These are phyloP conservation scores for Afroboletus lepidellus DNA, from an alignment of 1,284 basidiomycete species.

Conservation along the genomic window DNA sequence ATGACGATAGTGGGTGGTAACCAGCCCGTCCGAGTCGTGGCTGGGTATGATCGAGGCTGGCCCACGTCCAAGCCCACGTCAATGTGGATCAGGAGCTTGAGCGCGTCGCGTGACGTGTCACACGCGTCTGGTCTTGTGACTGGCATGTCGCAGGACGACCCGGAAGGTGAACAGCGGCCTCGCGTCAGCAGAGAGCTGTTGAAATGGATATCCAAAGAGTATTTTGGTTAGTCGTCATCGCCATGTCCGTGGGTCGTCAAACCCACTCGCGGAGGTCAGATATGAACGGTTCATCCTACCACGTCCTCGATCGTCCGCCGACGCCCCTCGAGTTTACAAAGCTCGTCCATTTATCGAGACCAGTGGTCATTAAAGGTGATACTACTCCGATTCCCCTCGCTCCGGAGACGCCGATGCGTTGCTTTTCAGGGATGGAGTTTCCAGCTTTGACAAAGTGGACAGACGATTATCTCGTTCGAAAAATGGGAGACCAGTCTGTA, in stretches of 20 bases:
- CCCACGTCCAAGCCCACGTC: too few species aligned
- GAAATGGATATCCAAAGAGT: slow-evolving; percentile 53
- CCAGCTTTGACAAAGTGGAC: slow-evolving; percentile 54
- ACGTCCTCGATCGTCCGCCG: slow-evolving; percentile 58
- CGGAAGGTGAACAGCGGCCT: slow-evolving; percentile 10
- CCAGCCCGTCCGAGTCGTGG: not conserved
- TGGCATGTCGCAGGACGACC: slow-evolving; percentile 9
- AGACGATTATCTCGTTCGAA: slow-evolving; percentile 56
- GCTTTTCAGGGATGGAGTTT: slow-evolving; percentile 39
- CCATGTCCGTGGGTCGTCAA: not conserved
- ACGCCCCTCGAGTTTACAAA: slow-evolving; percentile 72
- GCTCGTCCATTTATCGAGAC: slow-evolving; percentile 72
- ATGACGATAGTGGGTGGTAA: slow-evolving; percentile 10
- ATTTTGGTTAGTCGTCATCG: slow-evolving; percentile 42
- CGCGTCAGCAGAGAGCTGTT: slow-evolving; percentile 23
- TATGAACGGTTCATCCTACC: slow-evolving; percentile 60
- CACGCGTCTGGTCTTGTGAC: slow-evolving; percentile 9
- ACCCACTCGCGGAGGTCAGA: slow-evolving; percentile 39
- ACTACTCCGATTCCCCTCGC: not conserved
- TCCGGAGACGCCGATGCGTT: not conserved
- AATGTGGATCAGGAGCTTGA: too few species aligned
- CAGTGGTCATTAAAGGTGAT: slow-evolving; percentile 72
- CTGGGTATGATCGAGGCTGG: not conserved
- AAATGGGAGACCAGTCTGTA: slow-evolving; percentile 55
- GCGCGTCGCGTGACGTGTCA: slow-evolving; percentile 32